phyloP scores from a whole-genome alignment of 768 basidiomycete species.

The Mycena latifolia region DNA sequence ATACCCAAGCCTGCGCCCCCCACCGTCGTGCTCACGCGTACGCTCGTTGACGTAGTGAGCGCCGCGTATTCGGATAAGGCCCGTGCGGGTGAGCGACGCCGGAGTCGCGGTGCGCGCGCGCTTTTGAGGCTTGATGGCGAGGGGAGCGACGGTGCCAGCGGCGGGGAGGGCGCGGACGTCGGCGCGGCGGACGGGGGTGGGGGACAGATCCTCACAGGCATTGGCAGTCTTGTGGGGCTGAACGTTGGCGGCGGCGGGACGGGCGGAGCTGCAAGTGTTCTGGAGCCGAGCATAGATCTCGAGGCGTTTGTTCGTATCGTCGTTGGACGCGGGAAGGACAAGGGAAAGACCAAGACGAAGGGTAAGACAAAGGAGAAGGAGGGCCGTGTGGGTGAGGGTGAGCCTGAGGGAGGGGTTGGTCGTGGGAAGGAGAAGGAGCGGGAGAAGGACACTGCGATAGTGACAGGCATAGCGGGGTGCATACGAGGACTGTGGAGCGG shows the following conservation, averaged over 20 bases:
- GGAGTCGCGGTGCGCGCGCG: slow-evolving; percentile 72
- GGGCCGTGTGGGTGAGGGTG: slow-evolving; percentile 40
- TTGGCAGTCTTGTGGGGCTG: slow-evolving; percentile 55
- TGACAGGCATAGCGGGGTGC: slow-evolving; percentile 48
- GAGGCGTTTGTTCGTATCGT: slow-evolving; percentile 59
- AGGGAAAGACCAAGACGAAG: slow-evolving; percentile 35
- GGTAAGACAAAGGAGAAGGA: slow-evolving; percentile 37
- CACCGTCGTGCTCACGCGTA: slow-evolving; percentile 52
- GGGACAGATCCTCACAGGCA: slow-evolving; percentile 55
- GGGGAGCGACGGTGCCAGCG: slow-evolving; percentile 44
- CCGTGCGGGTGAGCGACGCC: slow-evolving; percentile 64
- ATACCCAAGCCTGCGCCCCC: slow-evolving; percentile 30
- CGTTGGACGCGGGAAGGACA: slow-evolving; percentile 50
- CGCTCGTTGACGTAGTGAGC: slow-evolving; percentile 61
- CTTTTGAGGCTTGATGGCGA: slow-evolving; percentile 45
- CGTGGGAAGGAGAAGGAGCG: slow-evolving; percentile 36
- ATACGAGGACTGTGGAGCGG: slow-evolving; percentile 61
- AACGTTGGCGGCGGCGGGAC: slow-evolving; percentile 49
- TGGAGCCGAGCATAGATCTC: slow-evolving; percentile 64
- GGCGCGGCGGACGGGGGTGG: slow-evolving; percentile 31
- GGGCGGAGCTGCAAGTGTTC: slow-evolving; percentile 55
- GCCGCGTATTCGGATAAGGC: slow-evolving; percentile 61
- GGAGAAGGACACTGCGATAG: slow-evolving; percentile 44
- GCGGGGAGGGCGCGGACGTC: slow-evolving; percentile 37
- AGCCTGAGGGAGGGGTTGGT: slow-evolving; percentile 41